phyloP scores from a whole-genome alignment of 108 stramenopile species.

The Seminavis robusta region DNA sequence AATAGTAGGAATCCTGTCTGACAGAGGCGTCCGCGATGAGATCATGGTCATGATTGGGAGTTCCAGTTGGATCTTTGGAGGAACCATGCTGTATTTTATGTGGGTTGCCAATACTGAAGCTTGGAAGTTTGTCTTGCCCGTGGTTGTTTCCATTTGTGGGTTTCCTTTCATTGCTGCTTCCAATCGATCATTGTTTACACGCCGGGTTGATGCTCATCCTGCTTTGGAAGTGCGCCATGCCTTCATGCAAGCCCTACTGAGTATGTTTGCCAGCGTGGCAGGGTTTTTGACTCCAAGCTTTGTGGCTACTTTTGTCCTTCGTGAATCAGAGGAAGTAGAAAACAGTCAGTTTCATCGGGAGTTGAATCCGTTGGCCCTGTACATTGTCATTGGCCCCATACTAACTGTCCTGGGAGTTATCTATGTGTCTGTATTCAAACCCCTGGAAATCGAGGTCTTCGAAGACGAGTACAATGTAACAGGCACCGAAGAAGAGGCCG shows the following conservation, averaged over 20 bases:
- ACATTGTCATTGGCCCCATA: too few species aligned
- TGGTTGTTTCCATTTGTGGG: slow-evolving; percentile 30
- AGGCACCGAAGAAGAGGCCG: too few species aligned
- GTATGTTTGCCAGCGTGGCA: slow-evolving; percentile 56
- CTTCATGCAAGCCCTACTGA: slow-evolving; percentile 67
- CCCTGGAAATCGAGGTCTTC: too few species aligned
- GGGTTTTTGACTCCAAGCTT: slow-evolving; percentile 67
- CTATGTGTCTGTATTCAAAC: too few species aligned
- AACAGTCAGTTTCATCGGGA: slow-evolving; percentile 44
- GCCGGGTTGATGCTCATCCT: slow-evolving; percentile 33
- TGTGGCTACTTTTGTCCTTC: slow-evolving; percentile 57
- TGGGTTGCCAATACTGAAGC: slow-evolving; percentile 37
- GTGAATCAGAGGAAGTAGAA: slow-evolving; percentile 55
- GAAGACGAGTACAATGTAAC: too few species aligned
- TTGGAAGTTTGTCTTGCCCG: slow-evolving; percentile 39
- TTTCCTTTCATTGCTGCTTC: slow-evolving; percentile 67
- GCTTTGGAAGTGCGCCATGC: slow-evolving; percentile 38
- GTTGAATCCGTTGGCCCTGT: slow-evolving; percentile 39
- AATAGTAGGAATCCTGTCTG: slow-evolving; percentile 23
- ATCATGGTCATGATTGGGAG: slow-evolving; percentile 17
- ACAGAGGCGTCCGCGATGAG: slow-evolving; percentile 12
- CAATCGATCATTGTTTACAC: slow-evolving; percentile 58
- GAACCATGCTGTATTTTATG: slow-evolving; percentile 18
- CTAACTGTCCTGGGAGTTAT: too few species aligned
- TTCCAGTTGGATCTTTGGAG: slow-evolving; percentile 12